A percentile compares a stretch with the other conserved stretches of the same genome.
Evolutionary conservation across 2,329 filamentous ascomycete species (phyloP).

Genomic region (Alternaria angustiovoidea): DNA sequence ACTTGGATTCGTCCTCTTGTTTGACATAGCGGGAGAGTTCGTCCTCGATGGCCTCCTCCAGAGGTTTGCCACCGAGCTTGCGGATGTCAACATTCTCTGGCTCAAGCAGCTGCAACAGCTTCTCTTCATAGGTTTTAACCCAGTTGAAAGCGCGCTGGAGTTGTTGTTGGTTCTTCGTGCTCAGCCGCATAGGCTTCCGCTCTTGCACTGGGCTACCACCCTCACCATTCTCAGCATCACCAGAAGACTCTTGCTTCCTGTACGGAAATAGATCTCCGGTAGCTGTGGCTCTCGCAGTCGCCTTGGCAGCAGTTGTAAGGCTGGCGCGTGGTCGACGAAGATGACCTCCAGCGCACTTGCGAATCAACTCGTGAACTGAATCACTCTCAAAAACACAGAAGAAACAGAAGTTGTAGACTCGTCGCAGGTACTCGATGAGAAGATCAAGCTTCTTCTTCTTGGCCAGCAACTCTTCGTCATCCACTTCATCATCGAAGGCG

Average conservation of each 20-base stretch:
- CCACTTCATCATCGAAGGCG: slow-evolving; percentile 76
- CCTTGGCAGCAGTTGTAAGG: slow-evolving; percentile 81
- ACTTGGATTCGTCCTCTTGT: slow-evolving; percentile 97
- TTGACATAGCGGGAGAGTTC: slow-evolving; percentile 89
- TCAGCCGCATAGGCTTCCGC: slow-evolving; percentile 70
- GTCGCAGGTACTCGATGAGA: slow-evolving; percentile 92
- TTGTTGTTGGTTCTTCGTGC: slow-evolving; percentile 85
- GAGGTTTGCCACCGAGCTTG: slow-evolving; percentile 87
- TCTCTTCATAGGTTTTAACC: slow-evolving; percentile 99
- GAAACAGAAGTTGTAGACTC: slow-evolving; percentile 99
- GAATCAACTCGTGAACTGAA: slow-evolving; percentile 91
- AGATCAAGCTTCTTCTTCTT: slow-evolving; percentile 98
- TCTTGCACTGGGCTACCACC: slow-evolving; percentile 72
- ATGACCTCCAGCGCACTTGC: slow-evolving; percentile 97
- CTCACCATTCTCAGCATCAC: slow-evolving; percentile 69
- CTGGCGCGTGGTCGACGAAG: slow-evolving; percentile 88
- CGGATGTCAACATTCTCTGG: slow-evolving; percentile 85
- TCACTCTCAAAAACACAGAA: slow-evolving; percentile 99
- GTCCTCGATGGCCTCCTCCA: slow-evolving; percentile 86
- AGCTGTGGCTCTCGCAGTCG: slow-evolving; percentile 85
- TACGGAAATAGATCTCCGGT: slow-evolving; percentile 82
- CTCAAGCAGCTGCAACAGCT: slow-evolving; percentile 89
- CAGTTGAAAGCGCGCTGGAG: slow-evolving; percentile 96
- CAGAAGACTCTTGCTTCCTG: slow-evolving; percentile 74
- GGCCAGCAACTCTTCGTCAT: slow-evolving; percentile 85